phyloP scores from a whole-genome alignment of 2,329 filamentous ascomycete genomes.

The Bimuria novae-zelandiae region DNA sequence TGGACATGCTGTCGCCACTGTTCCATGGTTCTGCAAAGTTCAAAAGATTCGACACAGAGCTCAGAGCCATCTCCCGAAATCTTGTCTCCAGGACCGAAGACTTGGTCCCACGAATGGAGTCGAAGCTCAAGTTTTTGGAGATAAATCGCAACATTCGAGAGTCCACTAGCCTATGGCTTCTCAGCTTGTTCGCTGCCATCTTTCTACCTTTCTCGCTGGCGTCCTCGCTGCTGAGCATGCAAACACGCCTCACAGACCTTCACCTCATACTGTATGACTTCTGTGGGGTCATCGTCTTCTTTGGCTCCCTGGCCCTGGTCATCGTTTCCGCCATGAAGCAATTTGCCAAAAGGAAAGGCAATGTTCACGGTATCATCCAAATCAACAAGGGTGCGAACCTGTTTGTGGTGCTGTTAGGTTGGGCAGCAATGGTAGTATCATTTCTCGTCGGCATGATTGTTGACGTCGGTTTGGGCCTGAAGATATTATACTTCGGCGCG shows the following conservation, averaged over 20 bases:
- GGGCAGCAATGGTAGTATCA: no score
- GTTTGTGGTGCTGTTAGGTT: no score
- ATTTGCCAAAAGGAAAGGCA: not conserved
- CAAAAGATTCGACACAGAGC: not conserved
- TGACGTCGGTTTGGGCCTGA: no score
- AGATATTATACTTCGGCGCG: no score
- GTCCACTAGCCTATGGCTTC: slow-evolving; percentile 3
- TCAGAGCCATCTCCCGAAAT: not conserved
- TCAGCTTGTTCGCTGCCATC: slow-evolving; percentile 4
- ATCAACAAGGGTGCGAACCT: not conserved
- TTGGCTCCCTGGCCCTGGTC: not conserved
- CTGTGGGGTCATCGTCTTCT: slow-evolving; percentile 9
- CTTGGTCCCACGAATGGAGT: not conserved
- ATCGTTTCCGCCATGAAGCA: not conserved
- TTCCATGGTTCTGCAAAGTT: no score
- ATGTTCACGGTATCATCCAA: not conserved
- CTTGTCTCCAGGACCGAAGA: not conserved
- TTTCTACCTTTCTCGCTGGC: slow-evolving; percentile 10
- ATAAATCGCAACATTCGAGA: slow-evolving; percentile 1
- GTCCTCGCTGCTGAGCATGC: slow-evolving; percentile 8
- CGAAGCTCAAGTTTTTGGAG: not conserved
- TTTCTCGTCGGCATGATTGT: no score
- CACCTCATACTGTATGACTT: slow-evolving; percentile 12
- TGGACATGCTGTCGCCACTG: no score
- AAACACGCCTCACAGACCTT: slow-evolving; percentile 4